Evolutionary conservation across 345 rosid species (phyloP).

Genomic region (Pugionium dolabratum): DNA sequence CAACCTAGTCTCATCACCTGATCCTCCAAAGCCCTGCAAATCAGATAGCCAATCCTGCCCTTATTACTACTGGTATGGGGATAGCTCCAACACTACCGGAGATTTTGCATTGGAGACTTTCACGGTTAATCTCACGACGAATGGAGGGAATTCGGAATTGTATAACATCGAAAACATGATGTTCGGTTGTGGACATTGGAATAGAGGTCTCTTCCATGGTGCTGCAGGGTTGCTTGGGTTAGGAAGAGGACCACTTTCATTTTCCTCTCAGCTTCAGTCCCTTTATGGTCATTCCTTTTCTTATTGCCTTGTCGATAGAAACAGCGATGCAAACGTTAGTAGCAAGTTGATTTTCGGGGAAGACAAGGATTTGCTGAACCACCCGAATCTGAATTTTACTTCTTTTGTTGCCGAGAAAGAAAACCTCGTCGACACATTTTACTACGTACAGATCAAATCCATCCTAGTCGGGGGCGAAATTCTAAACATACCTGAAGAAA

Average conservation of each 20-base stretch:
- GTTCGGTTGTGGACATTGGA: constrained; percentile 98
- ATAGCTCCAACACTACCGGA: constrained; percentile 86
- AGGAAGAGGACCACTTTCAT: constrained; percentile 88
- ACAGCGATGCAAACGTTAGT: constrained; percentile 61
- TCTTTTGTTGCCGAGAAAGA: constrained; percentile 59
- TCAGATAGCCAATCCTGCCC: constrained; percentile 72
- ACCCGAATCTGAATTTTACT: constrained; percentile 69
- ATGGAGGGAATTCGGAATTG: constrained; percentile 49
- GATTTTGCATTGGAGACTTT: constrained; percentile 81
- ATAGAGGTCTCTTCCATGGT: constrained; percentile 77
- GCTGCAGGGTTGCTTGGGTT: constrained; percentile 85
- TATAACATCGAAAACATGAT: constrained; percentile 63
- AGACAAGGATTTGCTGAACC: constrained; percentile 56
- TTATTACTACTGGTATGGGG: constrained; percentile 86
- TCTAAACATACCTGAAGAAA: constrained; percentile 64
- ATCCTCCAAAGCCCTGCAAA: constrained; percentile 64
- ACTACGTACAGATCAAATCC: constrained; percentile 74
- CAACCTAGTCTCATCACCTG: constrained; percentile 68
- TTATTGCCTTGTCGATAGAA: constrained; percentile 78
- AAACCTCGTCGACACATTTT: constrained; percentile 65
- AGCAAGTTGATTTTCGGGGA: constrained; percentile 91
- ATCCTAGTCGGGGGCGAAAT: constrained; percentile 62
- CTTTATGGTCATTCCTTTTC: constrained; percentile 78
- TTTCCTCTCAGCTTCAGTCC: constrained; percentile 83
- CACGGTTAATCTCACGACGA: constrained; percentile 63